Conservation (phyloP, 1,284 basidiomycete genomes). For the Naganishia sp. region DNA sequence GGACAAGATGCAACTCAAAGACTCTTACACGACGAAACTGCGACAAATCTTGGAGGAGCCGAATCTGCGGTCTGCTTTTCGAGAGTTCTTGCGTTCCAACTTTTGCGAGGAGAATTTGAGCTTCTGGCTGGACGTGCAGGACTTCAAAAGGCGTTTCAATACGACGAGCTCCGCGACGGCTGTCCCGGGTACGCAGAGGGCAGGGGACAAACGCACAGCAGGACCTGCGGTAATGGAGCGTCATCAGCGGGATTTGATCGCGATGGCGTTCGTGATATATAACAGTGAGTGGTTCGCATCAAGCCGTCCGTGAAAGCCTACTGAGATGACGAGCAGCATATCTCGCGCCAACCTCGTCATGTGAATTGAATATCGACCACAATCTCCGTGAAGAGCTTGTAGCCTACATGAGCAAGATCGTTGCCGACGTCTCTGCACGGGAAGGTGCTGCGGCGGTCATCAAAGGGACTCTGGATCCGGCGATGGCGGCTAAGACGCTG, state of each 20-base stretch:
- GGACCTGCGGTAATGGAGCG: constrained; percentile 91
- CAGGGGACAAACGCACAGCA: constrained; percentile 28
- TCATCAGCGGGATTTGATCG: constrained; percentile 92
- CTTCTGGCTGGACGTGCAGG: constrained; percentile 96
- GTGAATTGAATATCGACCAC: constrained; percentile 98
- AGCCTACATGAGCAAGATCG: constrained; percentile 85
- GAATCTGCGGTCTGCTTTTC: constrained; percentile 81
- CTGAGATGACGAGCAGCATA: constrained; percentile 66
- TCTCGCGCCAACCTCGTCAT: constrained; percentile 89
- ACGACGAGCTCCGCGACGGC: constrained; percentile 90
- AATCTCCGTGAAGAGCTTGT: constrained; percentile 90
- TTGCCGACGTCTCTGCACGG: constrained; percentile 58
- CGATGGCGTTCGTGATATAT: constrained; percentile 85
- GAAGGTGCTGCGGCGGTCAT: constrained; percentile 68
- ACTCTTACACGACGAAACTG: constrained; percentile 87
- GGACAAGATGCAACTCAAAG: constrained; percentile 58
- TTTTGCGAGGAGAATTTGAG: constrained; percentile 98
- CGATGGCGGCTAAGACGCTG: constrained; percentile 65
- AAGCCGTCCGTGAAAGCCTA: neutral
- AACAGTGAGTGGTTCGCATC: constrained; percentile 46
- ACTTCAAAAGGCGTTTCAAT: constrained; percentile 93
- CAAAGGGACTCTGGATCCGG: constrained; percentile 74
- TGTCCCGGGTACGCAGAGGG: constrained; percentile 47
- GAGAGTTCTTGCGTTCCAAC: constrained; percentile 89
- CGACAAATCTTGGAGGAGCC: constrained; percentile 93